Conservation (phyloP, 345 rosid species). For the Acer saccharum region DNA sequence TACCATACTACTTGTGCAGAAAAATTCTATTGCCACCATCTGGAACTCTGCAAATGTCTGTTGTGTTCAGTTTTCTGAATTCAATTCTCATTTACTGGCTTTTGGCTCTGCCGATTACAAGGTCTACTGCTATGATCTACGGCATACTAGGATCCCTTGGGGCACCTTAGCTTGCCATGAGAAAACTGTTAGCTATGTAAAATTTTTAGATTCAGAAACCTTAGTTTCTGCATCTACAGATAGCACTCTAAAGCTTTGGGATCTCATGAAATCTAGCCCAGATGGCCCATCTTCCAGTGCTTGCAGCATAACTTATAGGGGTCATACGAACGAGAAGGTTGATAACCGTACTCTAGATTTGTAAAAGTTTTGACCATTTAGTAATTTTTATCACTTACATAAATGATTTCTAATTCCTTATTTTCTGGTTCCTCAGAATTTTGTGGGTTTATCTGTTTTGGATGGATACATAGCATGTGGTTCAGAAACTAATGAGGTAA, state of each 20-base stretch:
- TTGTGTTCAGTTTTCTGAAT: slow-evolving; percentile 77
- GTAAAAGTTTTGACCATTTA: slow-evolving; percentile 11
- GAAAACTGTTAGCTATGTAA: slow-evolving; percentile 88
- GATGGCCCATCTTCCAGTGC: slow-evolving; percentile 51
- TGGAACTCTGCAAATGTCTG: slow-evolving; percentile 80
- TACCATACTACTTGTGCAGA: slow-evolving; percentile 47
- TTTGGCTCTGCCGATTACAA: slow-evolving; percentile 87
- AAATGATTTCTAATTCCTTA: slow-evolving; percentile 17
- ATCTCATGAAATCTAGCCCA: slow-evolving; percentile 59
- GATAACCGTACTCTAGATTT: slow-evolving; percentile 14
- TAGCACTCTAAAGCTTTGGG: slow-evolving; percentile 86
- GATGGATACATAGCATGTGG: slow-evolving; percentile 95
- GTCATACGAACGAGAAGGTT: slow-evolving; percentile 93
- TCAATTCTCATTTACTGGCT: slow-evolving; percentile 67
- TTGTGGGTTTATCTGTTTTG: slow-evolving; percentile 77
- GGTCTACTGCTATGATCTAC: slow-evolving; percentile 81
- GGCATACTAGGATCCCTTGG: slow-evolving; percentile 68
- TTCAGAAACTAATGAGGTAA: slow-evolving; percentile 97
- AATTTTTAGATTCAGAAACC: slow-evolving; percentile 79
- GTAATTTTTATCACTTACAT: background rate
- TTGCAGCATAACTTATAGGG: slow-evolving; percentile 66
- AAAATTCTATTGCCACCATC: slow-evolving; percentile 64
- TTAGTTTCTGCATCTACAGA: slow-evolving; percentile 93
- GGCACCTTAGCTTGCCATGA: slow-evolving; percentile 75
- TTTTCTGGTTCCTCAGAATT: slow-evolving; percentile 61